Base-by-base conservation (phyloP, 176 grass and related monocot genomes). In the Oryza glaberrima region DNA sequence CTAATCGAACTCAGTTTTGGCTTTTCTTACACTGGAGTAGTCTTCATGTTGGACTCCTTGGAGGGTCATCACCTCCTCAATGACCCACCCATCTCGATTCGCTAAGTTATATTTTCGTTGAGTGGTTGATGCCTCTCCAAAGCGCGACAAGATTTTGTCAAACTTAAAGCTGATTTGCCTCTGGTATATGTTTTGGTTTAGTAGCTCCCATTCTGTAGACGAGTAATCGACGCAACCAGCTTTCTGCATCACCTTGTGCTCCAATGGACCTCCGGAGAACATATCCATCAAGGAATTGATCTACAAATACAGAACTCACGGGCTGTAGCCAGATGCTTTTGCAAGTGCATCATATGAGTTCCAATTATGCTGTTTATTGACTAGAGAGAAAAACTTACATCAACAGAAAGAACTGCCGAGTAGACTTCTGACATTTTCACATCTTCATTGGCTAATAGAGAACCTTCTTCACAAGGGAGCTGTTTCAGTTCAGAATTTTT, bases 11-110 rank as follows among this genome's bases (percentile, higher is more conserved):
- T 65, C 14, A 30, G 72, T 63, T 61, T 86, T 86, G 25, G 19
- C 56, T 65, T 41, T 54, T 84, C 87, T 77, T 93, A 95, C 96
- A 69, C 90, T 94, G 14, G 92, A 92, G 48, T 92, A 92, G 28
- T 94, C 93, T 77, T 90, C 87, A 60, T 95, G 65, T 41, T 81
- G 63, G 38, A 91, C 49, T 4, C 84, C 83, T 80, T 95, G 88
- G 51, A 98, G 78, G 10, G 93, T 85, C 76, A 95, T 89, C n/a
- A 93, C 90, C 77, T 98, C 93, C 81, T 98, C 96, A 13, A 98
- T 75, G 73, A 98, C 54, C 89, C 91, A 95, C 10, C 88, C 93
- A 22, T 90, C 88, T 86, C 84, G 79, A 82, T 95, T 90, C 22
- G 68, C 67, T 76, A 98, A 79, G 43, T 84, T 82, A 65, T 87